Evolutionary conservation across 225 moss, liverwort and hornwort species (phyloP).

Genomic region (Ulota crispa): DNA sequence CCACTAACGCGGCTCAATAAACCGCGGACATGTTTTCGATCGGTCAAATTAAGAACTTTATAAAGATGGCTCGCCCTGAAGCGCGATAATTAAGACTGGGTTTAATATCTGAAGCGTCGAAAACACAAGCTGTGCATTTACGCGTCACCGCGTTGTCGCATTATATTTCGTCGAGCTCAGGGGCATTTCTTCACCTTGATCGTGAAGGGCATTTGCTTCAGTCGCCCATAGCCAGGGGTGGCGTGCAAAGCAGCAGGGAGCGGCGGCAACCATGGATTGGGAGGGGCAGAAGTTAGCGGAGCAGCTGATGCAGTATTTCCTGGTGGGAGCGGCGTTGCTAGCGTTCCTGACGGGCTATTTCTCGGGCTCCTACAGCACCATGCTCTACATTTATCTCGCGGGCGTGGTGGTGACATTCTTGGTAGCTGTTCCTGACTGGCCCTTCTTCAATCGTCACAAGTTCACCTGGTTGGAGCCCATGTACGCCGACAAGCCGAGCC

Average conservation of each 20-base stretch:
- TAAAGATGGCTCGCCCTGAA: fast-evolving
- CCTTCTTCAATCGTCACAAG: constrained; percentile 70
- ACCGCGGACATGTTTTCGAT: fast-evolving
- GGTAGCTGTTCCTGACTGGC: constrained; percentile 76
- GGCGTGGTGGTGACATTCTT: constrained; percentile 72
- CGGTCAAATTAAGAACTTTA: fast-evolving
- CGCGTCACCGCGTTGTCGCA: no score
- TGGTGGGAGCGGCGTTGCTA: constrained; percentile 59
- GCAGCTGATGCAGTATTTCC: constrained; percentile 86
- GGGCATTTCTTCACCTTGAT: background rate
- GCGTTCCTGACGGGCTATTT: constrained; percentile 67
- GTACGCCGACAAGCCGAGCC: constrained; percentile 55
- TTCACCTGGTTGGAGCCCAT: constrained; percentile 70
- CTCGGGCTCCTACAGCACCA: constrained; percentile 66
- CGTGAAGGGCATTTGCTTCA: background rate
- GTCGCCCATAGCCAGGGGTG: background rate
- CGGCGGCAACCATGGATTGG: constrained; percentile 74
- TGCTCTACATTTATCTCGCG: constrained; percentile 69
- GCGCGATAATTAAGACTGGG: no score
- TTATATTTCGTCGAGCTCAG: background rate
- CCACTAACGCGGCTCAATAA: background rate
- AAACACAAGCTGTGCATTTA: no score
- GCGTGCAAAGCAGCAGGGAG: background rate
- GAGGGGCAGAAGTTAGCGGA: constrained; percentile 88
- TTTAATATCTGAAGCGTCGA: no score